A percentile compares a stretch with the other conserved stretches of the same genome.
These are phyloP conservation scores for Puccinia hordei DNA, from an alignment of 1,284 basidiomycete genomes.

Conservation along the genomic window DNA sequence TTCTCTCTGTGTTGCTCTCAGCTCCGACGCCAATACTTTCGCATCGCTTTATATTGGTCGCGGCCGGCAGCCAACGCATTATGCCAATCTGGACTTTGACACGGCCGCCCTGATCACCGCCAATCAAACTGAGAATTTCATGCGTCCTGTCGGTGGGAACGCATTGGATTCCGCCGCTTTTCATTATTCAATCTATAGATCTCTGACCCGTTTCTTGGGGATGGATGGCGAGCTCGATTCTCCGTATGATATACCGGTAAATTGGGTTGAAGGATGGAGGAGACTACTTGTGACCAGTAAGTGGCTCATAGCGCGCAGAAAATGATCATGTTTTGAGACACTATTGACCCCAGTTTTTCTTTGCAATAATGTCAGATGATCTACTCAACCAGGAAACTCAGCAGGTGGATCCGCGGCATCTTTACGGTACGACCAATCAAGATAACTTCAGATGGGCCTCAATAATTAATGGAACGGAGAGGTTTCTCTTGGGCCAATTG, in stretches of 20 bases:
- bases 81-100: conserved; percentile 66
- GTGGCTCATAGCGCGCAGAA: neutral
- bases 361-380: conserved; percentile 64
- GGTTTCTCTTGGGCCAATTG: conserved; percentile 73
- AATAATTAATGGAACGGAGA: conserved; percentile 76
- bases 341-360: neutral
- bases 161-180: conserved; percentile 78
- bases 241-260: conserved; percentile 75
- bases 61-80: conserved; percentile 74
- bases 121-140: conserved; percentile 71
- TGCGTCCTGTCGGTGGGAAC: conserved; percentile 68
- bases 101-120: conserved; percentile 67
- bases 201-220: conserved; percentile 77
- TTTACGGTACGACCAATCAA: conserved; percentile 83
- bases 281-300: conserved; percentile 74
- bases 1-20: too few species aligned
- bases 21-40: conserved; percentile 83
- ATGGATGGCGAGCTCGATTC: conserved; percentile 89
- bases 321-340: neutral
- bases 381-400: conserved; percentile 73
- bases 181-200: conserved; percentile 87
- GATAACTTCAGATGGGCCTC: conserved; percentile 92
- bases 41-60: conserved; percentile 82
- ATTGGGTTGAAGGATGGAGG: conserved; percentile 84
- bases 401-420: conserved; percentile 75